Evolutionary conservation across 352 stramenopile species (phyloP).

Genomic region (Phytopythium aichiense): DNA sequence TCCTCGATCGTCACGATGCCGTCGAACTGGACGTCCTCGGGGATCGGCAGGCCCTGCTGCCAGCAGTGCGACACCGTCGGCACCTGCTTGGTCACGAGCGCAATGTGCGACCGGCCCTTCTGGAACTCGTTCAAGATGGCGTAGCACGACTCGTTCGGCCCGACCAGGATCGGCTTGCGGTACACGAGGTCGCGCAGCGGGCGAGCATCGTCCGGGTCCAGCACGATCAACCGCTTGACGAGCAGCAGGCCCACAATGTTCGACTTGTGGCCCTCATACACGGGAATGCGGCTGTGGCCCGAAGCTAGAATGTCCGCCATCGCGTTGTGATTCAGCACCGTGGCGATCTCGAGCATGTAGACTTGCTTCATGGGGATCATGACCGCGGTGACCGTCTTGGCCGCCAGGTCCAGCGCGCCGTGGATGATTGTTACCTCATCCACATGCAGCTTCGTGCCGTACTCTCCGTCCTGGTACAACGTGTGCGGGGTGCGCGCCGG

Average conservation of each 20-base stretch:
- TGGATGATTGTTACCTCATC: conserved; percentile 93
- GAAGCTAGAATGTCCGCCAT: conserved; percentile 83
- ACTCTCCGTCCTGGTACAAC: conserved; percentile 36
- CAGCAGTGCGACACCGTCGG: conserved; percentile 49
- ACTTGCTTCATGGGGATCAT: conserved; percentile 88
- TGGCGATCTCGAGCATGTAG: conserved; percentile 85
- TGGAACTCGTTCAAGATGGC: conserved; percentile 92
- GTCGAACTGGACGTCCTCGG: conserved; percentile 56
- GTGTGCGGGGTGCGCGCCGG: conserved; percentile 28
- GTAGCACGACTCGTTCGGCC: conserved; percentile 80
- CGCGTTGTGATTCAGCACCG: conserved; percentile 60
- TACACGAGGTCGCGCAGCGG: conserved; percentile 64
- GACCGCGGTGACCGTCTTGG: conserved; percentile 82
- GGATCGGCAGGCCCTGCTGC: conserved; percentile 37
- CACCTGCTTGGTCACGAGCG: conserved; percentile 65
- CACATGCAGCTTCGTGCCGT: conserved; percentile 54
- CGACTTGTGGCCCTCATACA: conserved; percentile 75
- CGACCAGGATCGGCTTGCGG: conserved; percentile 75
- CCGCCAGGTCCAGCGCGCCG: conserved; percentile 85
- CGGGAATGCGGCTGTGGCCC: conserved; percentile 88
- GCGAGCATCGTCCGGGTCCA: conserved; percentile 77
- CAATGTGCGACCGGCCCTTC: conserved; percentile 81
- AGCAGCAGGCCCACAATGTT: conserved; percentile 86
- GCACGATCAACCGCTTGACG: conserved; percentile 88
- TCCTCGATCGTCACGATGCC: conserved; percentile 93